Conservation (phyloP, 2,329 filamentous ascomycete species). For the Nemania serpens region DNA sequence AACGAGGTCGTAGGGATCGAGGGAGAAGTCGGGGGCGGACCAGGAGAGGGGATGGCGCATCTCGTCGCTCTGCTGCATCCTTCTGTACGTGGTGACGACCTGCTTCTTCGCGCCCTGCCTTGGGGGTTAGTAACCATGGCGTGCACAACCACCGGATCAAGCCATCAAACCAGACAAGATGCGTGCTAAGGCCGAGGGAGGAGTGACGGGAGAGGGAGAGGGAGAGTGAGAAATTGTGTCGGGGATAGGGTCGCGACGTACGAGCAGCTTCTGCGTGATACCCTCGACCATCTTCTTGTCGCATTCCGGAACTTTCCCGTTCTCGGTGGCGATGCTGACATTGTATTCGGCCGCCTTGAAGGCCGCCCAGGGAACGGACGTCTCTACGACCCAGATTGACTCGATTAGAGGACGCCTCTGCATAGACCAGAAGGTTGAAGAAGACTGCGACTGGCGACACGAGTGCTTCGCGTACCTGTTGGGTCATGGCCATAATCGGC, state of each 20-base stretch:
- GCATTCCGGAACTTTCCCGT: slow-evolving; percentile 51
- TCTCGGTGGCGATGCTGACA: slow-evolving; percentile 56
- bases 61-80: slow-evolving; percentile 49
- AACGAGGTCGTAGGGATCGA: slow-evolving; percentile 53
- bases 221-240: not conserved
- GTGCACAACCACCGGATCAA: not conserved
- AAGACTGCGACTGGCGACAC: too few species aligned
- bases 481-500: slow-evolving; percentile 61
- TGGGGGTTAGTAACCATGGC: slow-evolving; percentile 33
- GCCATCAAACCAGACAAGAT: not conserved
- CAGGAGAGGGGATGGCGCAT: slow-evolving; percentile 52
- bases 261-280: slow-evolving; percentile 54
- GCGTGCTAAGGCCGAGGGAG: not conserved
- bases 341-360: slow-evolving; percentile 55
- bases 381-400: slow-evolving; percentile 45
- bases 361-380: slow-evolving; percentile 52
- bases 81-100: slow-evolving; percentile 49
- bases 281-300: slow-evolving; percentile 56
- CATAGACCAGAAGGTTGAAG: not conserved
- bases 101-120: slow-evolving; percentile 47
- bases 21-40: slow-evolving; percentile 49
- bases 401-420: not conserved
- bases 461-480: slow-evolving; percentile 48
- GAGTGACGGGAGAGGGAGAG: not conserved
- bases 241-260: slow-evolving; percentile 34